These are phyloP conservation scores for Moesziomyces sp. DNA, from an alignment of 1,284 basidiomycete species.

Conservation along the genomic window DNA sequence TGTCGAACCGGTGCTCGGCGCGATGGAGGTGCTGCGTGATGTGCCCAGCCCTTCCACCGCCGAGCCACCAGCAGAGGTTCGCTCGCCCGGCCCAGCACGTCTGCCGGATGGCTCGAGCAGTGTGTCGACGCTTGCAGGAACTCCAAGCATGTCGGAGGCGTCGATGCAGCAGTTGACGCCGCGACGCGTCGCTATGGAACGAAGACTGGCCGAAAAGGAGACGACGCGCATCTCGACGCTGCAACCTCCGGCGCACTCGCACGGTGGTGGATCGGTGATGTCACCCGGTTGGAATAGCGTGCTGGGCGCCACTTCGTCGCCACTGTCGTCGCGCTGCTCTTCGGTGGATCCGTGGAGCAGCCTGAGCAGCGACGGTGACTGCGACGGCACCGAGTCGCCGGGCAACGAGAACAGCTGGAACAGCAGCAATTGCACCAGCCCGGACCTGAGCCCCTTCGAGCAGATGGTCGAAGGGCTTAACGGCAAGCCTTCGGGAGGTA, in stretches of 20 bases:
- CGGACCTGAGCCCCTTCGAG: slow-evolving; percentile 41
- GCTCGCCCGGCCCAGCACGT: not conserved
- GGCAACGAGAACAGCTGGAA: slow-evolving; percentile 51
- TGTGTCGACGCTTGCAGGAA: slow-evolving; percentile 3
- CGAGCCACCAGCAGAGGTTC: slow-evolving; percentile 8
- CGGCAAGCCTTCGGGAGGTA: slow-evolving; percentile 1
- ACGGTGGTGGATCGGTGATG: slow-evolving; percentile 1
- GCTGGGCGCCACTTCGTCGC: slow-evolving; percentile 33
- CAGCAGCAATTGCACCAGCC: slow-evolving; percentile 55
- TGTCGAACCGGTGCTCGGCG: slow-evolving; percentile 5
- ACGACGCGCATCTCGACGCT: slow-evolving; percentile 21
- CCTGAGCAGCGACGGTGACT: slow-evolving; percentile 53
- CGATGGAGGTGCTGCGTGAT: slow-evolving; percentile 32
- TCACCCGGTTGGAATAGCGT: slow-evolving; percentile 31
- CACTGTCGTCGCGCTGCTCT: slow-evolving; percentile 52
- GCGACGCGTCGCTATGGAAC: slow-evolving; percentile 28
- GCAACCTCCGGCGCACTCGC: slow-evolving; percentile 2
- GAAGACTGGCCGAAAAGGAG: slow-evolving; percentile 29
- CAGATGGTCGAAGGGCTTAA: slow-evolving; percentile 21
- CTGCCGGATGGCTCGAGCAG: slow-evolving; percentile 3
- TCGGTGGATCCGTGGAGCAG: slow-evolving; percentile 52
- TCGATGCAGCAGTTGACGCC: slow-evolving; percentile 12
- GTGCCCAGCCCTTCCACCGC: not conserved
- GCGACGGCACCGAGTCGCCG: slow-evolving; percentile 41
- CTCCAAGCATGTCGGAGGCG: slow-evolving; percentile 10